Base-by-base conservation (phyloP, 139 green algal species). In the Picochlorum sp. region DNA sequence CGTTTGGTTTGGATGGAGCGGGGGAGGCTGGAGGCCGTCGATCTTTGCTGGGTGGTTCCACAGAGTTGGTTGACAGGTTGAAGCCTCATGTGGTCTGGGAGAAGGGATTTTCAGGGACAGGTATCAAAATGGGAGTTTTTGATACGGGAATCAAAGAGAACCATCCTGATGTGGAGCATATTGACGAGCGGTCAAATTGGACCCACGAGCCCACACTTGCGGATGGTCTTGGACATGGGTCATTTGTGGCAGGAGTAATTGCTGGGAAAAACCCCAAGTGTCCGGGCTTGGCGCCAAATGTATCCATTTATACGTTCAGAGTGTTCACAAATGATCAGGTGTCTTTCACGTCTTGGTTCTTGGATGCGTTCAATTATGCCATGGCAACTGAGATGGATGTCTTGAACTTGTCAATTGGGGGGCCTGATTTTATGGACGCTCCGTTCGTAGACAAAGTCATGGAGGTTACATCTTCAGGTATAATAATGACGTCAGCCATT, bases 281-380 rank as follows among this genome's bases (percentile, higher is more conserved):
- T 79, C 85, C 79, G 2, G 92, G 93, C 37, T 88, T 98, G 67
- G 94, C 94, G 2, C 90, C 90, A 7, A 90, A 98, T 37, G 86
- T 94, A 49, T 75, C 89, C 32, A 79, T 99, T 45, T 75, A 96
- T 79, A 96, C 94, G 2, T 98, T 98, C 78, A 72, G 82, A 3
- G 88, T 96, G 10, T 96, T 96, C 76, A 96, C 90, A 23, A 91
- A 95, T 62, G 85, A 92, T 50, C 88, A 96, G 79, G 90, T 97
- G n/a, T 97, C 89, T 18, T 98, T 92, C 78, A 98, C 94, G 4
- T 94, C 82, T 55, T 99, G 94, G 94, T 98, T 98, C 70, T 73
- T 99, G 47, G 94, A 99, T 67, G 94, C 94, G 7, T 98, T 99
- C 85, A 99, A 99, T 71, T 97, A 98, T 70, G 93, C 93, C 16